Evolutionary conservation across 257 asterid species (phyloP).

Genomic region (Fraxinus quadrangulata): DNA sequence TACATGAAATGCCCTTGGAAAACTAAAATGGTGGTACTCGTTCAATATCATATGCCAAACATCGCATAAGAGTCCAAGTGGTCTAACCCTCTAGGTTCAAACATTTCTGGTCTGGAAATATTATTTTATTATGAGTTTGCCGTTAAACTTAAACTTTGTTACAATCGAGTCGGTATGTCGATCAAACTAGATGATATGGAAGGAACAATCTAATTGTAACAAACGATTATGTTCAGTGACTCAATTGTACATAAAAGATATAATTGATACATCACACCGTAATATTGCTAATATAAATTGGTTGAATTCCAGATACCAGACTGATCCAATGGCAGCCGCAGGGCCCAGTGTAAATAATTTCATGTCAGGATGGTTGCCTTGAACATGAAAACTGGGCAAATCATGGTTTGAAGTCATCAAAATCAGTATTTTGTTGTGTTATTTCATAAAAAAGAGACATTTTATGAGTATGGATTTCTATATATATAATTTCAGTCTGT

Average conservation of each 20-base stretch:
- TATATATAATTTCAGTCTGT: background rate
- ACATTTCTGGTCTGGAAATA: background rate
- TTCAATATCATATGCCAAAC: no score
- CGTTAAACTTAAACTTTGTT: no score
- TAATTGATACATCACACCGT: no score
- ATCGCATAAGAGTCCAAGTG: no score
- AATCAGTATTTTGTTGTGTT: background rate
- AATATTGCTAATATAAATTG: background rate
- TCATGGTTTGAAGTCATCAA: background rate
- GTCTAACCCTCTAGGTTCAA: no score
- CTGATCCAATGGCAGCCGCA: constrained; percentile 19
- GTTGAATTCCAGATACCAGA: constrained; percentile 22
- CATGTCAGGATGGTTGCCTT: constrained; percentile 32
- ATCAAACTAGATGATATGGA: background rate
- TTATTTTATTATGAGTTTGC: background rate
- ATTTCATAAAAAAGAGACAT: background rate
- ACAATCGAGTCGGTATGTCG: background rate
- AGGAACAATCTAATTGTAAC: no score
- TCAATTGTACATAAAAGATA: no score
- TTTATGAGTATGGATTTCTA: background rate
- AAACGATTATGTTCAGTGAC: no score
- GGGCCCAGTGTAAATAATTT: constrained; percentile 32
- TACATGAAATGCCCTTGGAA: no score
- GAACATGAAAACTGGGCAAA: constrained; percentile 1
- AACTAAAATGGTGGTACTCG: no score